Percentiles rank a stretch among this genome's conserved stretches.
Evolutionary conservation across 2,329 filamentous ascomycete species (phyloP).

Genomic region (Diplodia seriata): DNA sequence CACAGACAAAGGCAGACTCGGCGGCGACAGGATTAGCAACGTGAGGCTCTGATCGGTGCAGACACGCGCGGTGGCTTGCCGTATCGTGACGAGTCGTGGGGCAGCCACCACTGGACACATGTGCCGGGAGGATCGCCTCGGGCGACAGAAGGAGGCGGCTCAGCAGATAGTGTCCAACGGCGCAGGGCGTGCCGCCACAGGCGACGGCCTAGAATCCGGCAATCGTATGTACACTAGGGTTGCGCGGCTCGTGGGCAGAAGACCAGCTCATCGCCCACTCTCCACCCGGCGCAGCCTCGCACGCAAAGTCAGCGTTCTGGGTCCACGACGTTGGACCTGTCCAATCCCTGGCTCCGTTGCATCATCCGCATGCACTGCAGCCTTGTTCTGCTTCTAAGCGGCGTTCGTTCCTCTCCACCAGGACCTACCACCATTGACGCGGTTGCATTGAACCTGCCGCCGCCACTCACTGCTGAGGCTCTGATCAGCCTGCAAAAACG

Average conservation of each 20-base stretch:
- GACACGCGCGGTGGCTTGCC: not conserved
- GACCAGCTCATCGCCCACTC: constrained; percentile 21
- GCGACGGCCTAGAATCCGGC: constrained; percentile 12
- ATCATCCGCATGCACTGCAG: constrained; percentile 28
- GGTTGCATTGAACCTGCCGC: not conserved
- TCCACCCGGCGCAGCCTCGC: constrained; percentile 8
- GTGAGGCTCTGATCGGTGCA: not conserved
- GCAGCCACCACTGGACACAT: not conserved
- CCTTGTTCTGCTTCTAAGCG: constrained; percentile 14
- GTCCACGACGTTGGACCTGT: constrained; percentile 3
- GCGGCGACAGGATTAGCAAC: constrained; percentile 8
- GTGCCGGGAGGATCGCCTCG: not conserved
- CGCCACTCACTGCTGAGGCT: not conserved
- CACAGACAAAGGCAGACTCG: constrained; percentile 6
- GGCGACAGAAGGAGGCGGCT: constrained; percentile 8
- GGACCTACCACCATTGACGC: constrained; percentile 2
- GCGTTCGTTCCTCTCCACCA: constrained; percentile 18
- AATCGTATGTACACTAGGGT: not conserved
- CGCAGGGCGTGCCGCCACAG: not conserved
- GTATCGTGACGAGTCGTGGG: not conserved
- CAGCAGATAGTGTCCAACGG: constrained; percentile 6
- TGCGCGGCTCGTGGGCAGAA: constrained; percentile 23
- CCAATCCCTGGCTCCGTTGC: constrained; percentile 20
- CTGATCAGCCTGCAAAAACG: not conserved
- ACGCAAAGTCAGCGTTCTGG: constrained; percentile 9